A percentile compares a stretch with the other conserved stretches of the same genome.
phyloP scores from a whole-genome alignment of 495 filamentous ascomycete species.

The Talaromyces proteolyticus region DNA sequence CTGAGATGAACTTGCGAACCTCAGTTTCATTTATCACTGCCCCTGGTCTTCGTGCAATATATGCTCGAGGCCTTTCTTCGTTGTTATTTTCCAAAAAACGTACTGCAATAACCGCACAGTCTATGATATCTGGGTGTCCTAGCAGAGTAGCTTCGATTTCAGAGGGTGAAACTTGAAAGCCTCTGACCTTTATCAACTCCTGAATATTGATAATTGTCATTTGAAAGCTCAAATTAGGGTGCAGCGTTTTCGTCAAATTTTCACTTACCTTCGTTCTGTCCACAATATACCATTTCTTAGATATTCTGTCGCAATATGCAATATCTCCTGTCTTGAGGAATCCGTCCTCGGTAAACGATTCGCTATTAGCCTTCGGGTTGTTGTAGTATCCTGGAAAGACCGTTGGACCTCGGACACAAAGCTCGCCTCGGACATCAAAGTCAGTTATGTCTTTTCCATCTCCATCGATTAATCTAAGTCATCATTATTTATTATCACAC shows the following conservation, averaged over 20 bases:
- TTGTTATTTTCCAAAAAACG: no score
- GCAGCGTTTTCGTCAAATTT: slow-evolving; percentile 75
- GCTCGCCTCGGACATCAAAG: slow-evolving; percentile 74
- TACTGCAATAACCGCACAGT: no score
- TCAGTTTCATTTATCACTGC: slow-evolving; percentile 44
- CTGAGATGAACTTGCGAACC: slow-evolving; percentile 48
- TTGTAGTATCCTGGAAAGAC: slow-evolving; percentile 80
- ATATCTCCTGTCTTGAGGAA: slow-evolving; percentile 79
- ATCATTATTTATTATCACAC: slow-evolving; percentile 38
- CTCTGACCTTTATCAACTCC: no score
- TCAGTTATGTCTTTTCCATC: slow-evolving; percentile 45
- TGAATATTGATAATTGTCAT: slow-evolving; percentile 73
- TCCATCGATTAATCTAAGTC: slow-evolving; percentile 40
- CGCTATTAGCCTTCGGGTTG: slow-evolving; percentile 64
- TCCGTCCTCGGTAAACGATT: slow-evolving; percentile 60
- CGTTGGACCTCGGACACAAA: slow-evolving; percentile 73
- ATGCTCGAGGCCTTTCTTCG: slow-evolving; percentile 72
- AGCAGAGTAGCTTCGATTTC: no score
- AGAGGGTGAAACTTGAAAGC: no score
- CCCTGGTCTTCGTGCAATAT: slow-evolving; percentile 50
- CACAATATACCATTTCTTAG: slow-evolving; percentile 56
- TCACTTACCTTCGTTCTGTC: slow-evolving; percentile 71
- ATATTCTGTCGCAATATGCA: slow-evolving; percentile 41
- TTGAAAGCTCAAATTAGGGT: slow-evolving; percentile 79
- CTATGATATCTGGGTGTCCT: no score